Evolutionary conservation across 2,329 filamentous ascomycete genomes (phyloP).

Genomic region (Trichoderma sp.): DNA sequence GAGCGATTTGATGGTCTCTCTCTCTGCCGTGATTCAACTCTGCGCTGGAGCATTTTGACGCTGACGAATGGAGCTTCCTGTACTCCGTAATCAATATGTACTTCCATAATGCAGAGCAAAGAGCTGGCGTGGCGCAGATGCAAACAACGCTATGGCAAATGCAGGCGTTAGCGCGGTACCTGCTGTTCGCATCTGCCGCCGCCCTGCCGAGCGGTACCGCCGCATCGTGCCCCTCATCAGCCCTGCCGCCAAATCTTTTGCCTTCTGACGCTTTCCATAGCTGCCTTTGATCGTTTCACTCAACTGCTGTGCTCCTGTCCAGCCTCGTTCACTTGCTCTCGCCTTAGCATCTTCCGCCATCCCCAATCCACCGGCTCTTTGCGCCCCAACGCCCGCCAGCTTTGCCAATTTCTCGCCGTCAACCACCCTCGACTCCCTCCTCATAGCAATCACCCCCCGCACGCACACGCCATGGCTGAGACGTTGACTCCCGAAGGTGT

Average conservation of each 20-base stretch:
- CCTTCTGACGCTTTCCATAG: slow-evolving; percentile 44
- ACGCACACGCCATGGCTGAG: slow-evolving; percentile 27
- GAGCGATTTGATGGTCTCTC: no score
- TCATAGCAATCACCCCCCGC: not conserved
- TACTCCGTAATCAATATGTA: not conserved
- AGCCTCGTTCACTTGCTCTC: slow-evolving; percentile 11
- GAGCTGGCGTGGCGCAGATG: not conserved
- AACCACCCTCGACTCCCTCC: not conserved
- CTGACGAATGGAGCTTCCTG: not conserved
- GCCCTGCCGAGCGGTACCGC: slow-evolving; percentile 22
- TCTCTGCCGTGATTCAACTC: no score
- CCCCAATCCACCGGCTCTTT: not conserved
- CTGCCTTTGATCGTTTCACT: slow-evolving; percentile 10
- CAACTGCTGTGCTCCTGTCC: not conserved
- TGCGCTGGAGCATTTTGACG: not conserved
- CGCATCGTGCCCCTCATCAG: slow-evolving; percentile 26
- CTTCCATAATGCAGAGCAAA: not conserved
- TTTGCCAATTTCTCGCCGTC: not conserved
- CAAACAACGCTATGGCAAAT: not conserved
- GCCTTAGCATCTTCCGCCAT: not conserved
- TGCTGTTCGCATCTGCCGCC: slow-evolving; percentile 5
- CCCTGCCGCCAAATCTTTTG: slow-evolving; percentile 34
- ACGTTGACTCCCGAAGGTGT: slow-evolving; percentile 39
- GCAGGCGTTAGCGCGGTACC: slow-evolving; percentile 20
- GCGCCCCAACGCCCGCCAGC: not conserved